These are phyloP conservation scores for Aspergillus caelatus DNA, from an alignment of 2,329 filamentous ascomycete genomes.

Conservation along the genomic window DNA sequence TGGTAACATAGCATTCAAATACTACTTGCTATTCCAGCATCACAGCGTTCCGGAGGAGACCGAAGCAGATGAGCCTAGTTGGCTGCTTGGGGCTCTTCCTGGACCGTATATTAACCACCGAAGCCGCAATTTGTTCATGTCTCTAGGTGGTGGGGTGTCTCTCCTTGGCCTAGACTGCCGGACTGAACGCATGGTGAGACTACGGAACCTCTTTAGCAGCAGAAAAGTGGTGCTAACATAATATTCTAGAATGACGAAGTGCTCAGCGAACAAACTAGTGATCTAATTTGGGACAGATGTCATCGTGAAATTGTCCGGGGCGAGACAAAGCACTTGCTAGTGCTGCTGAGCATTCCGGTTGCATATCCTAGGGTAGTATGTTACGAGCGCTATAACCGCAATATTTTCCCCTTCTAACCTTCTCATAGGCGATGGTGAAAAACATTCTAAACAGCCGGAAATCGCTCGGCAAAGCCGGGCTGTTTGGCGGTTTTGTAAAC, in stretches of 20 bases:
- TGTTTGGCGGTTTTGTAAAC: slow-evolving; percentile 80
- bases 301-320: slow-evolving; percentile 80
- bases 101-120: slow-evolving; percentile 89
- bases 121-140: slow-evolving; percentile 84
- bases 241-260: slow-evolving; percentile 67
- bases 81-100: slow-evolving; percentile 76
- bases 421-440: slow-evolving; percentile 63
- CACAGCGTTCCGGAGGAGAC: slow-evolving; percentile 83
- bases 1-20: slow-evolving; percentile 93
- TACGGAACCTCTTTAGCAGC: background rate
- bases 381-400: slow-evolving; percentile 1
- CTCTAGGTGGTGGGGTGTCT: slow-evolving; percentile 74
- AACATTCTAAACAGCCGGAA: slow-evolving; percentile 82
- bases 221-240: slow-evolving; percentile 24
- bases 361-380: slow-evolving; percentile 78
- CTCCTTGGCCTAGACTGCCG: slow-evolving; percentile 88
- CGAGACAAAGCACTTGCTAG: slow-evolving; percentile 85
- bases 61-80: slow-evolving; percentile 82
- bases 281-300: slow-evolving; percentile 82
- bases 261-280: slow-evolving; percentile 77
- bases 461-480: slow-evolving; percentile 77
- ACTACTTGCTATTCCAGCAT: slow-evolving; percentile 98
- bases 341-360: slow-evolving; percentile 81
- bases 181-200: slow-evolving; percentile 73
- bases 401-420: slow-evolving; percentile 27